phyloP scores from a whole-genome alignment of 345 rosid species.

The Salix viminalis region DNA sequence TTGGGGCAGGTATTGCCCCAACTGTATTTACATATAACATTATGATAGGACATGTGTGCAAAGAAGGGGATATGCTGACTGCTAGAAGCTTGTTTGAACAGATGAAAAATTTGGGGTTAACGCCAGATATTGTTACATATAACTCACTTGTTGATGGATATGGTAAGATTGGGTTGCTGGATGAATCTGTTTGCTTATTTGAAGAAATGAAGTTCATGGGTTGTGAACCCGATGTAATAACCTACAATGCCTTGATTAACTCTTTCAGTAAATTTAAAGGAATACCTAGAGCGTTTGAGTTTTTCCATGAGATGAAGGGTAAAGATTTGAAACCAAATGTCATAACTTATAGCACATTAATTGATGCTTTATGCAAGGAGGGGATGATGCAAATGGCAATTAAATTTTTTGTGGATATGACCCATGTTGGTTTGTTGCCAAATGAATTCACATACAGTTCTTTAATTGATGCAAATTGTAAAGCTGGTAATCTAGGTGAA shows the following conservation, averaged over 20 bases:
- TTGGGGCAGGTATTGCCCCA: slow-evolving; percentile 44
- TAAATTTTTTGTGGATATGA: slow-evolving; percentile 65
- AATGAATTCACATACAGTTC: slow-evolving; percentile 69
- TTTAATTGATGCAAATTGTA: slow-evolving; percentile 63
- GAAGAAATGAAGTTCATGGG: slow-evolving; percentile 55
- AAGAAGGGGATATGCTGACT: slow-evolving; percentile 51
- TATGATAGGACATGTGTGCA: slow-evolving; percentile 60
- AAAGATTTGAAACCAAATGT: slow-evolving; percentile 53
- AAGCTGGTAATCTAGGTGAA: slow-evolving; percentile 41
- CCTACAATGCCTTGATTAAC: slow-evolving; percentile 57
- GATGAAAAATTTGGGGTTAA: slow-evolving; percentile 50
- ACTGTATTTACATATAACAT: slow-evolving; percentile 61
- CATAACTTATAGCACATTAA: slow-evolving; percentile 59
- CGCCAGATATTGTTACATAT: slow-evolving; percentile 66
- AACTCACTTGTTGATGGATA: slow-evolving; percentile 66
- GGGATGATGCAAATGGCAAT: slow-evolving; percentile 61
- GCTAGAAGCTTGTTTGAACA: slow-evolving; percentile 47
- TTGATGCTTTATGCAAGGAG: slow-evolving; percentile 68
- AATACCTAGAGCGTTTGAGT: slow-evolving; percentile 43
- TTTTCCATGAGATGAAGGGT: slow-evolving; percentile 49
- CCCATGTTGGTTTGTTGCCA: slow-evolving; percentile 53
- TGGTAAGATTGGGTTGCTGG: slow-evolving; percentile 54
- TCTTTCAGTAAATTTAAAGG: slow-evolving; percentile 51
- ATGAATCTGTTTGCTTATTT: slow-evolving; percentile 36
- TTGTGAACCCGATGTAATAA: slow-evolving; percentile 54